Conservation (phyloP, 1,284 basidiomycete species). For the Heterobasidion occidentale region DNA sequence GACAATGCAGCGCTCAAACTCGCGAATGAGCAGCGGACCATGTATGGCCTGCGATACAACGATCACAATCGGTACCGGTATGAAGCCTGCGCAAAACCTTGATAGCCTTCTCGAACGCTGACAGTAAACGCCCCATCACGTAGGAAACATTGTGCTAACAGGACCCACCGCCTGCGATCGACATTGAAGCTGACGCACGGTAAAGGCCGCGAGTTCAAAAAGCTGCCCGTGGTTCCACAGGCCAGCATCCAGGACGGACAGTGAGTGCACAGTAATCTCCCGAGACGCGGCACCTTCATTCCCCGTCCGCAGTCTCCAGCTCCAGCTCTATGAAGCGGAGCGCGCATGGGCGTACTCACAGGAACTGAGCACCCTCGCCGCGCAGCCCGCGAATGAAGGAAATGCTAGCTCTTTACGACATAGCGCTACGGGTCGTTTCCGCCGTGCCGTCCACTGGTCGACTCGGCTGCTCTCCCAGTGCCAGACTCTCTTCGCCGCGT, state of each 20-base stretch:
- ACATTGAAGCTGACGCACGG: constrained; percentile 83
- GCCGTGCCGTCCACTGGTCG: constrained; percentile 81
- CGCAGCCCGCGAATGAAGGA: constrained; percentile 43
- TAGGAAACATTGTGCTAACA: constrained; percentile 87
- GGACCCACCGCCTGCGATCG: constrained; percentile 82
- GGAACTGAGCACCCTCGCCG: constrained; percentile 57
- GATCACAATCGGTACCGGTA: constrained; percentile 83
- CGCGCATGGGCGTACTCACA: constrained; percentile 90
- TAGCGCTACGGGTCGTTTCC: constrained; percentile 74
- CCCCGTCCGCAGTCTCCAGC: constrained; percentile 54
- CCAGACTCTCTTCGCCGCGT: constrained; percentile 49
- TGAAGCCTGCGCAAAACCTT: constrained; percentile 8
- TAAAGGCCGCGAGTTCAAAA: constrained; percentile 86
- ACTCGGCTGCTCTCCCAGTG: constrained; percentile 72
- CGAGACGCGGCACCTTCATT: background rate
- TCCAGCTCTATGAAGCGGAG: constrained; percentile 85
- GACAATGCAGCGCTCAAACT: constrained; percentile 60
- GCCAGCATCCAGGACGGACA: constrained; percentile 72
- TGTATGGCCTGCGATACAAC: constrained; percentile 86
- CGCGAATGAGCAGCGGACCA: constrained; percentile 83
- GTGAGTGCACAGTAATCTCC: constrained; percentile 40
- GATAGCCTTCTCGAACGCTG: background rate
- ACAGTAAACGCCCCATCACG: background rate
- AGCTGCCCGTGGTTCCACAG: constrained; percentile 53
- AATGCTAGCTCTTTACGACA: constrained; percentile 55